These are phyloP conservation scores for Conringia planisiliqua DNA, from an alignment of 345 rosid species.

Conservation along the genomic window DNA sequence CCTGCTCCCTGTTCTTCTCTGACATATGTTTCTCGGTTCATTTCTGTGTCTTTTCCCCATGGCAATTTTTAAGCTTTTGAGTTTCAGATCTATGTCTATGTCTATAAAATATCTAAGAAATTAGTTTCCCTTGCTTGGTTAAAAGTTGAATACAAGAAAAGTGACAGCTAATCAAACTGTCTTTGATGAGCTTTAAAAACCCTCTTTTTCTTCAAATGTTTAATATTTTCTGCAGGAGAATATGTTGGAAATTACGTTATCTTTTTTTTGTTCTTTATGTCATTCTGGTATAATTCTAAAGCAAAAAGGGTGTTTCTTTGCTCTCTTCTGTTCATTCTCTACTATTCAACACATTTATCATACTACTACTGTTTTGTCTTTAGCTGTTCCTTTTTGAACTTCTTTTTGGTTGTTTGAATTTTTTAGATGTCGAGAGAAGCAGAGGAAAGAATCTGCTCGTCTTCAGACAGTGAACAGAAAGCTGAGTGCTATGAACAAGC, in stretches of 20 bases:
- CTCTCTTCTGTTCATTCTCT: conserved; percentile 12
- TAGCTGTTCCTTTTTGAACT: background rate
- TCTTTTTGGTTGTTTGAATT: background rate
- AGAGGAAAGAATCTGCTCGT: conserved; percentile 97
- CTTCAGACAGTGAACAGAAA: conserved; percentile 91
- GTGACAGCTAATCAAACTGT: conserved; percentile 35
- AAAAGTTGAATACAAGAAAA: conserved; percentile 6
- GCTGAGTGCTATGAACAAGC: conserved; percentile 90
- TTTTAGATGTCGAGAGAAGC: conserved; percentile 94
- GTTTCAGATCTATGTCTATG: conserved; percentile 22
- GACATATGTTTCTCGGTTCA: conserved; percentile 19
- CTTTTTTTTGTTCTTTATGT: conserved; percentile 31
- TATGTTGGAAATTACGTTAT: conserved; percentile 33
- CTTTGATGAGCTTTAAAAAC: conserved; percentile 26
- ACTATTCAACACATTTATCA: conserved; percentile 15
- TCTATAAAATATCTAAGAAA: background rate
- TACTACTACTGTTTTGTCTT: conserved; percentile 9
- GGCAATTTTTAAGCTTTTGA: conserved; percentile 16
- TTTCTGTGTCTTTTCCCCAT: background rate
- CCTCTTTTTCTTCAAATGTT: background rate
- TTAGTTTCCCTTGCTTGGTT: background rate
- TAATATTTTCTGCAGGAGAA: conserved; percentile 1
- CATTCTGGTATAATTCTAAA: conserved; percentile 22
- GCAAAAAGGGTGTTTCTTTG: conserved; percentile 24
- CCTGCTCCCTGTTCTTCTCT: background rate